phyloP scores from a whole-genome alignment of 768 basidiomycete species.

The Vararia minispora region DNA sequence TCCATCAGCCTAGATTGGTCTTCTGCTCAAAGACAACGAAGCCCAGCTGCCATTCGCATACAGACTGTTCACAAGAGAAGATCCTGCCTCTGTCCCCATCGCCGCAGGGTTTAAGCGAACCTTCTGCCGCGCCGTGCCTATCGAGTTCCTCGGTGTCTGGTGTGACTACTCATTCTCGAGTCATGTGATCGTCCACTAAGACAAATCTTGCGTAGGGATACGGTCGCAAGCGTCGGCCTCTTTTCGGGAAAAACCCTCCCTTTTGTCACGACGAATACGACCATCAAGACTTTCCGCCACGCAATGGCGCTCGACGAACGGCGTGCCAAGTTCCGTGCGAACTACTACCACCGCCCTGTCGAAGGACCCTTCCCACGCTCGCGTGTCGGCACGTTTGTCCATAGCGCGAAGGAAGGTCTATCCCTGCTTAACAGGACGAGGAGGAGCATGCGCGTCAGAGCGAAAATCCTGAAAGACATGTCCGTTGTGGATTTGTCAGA shows the following conservation, averaged over 20 bases:
- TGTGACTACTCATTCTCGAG: slow-evolving; percentile 20
- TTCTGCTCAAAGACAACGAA: slow-evolving; percentile 55
- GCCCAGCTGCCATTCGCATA: slow-evolving; percentile 70
- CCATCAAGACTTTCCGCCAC: slow-evolving; percentile 65
- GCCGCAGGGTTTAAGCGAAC: slow-evolving; percentile 62
- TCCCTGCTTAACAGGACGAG: slow-evolving; percentile 5
- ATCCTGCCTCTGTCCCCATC: slow-evolving; percentile 31
- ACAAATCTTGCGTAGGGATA: too few relatives aligned
- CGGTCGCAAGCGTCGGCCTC: slow-evolving; percentile 65
- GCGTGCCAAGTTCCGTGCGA: slow-evolving; percentile 56
- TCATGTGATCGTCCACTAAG: too few relatives aligned
- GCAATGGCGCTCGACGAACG: slow-evolving; percentile 73
- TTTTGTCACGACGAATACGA: slow-evolving; percentile 50
- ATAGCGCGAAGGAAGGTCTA: too few relatives aligned
- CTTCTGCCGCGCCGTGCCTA: slow-evolving; percentile 51
- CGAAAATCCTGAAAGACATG: not conserved
- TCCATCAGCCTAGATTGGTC: slow-evolving; percentile 40
- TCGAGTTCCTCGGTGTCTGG: slow-evolving; percentile 82
- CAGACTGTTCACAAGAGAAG: slow-evolving; percentile 50
- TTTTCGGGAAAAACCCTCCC: slow-evolving; percentile 51
- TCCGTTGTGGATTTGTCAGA: too few relatives aligned
- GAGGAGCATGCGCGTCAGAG: not conserved
- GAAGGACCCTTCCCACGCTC: too few relatives aligned
- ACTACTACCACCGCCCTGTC: slow-evolving; percentile 40
- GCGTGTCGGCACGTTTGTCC: too few relatives aligned